Base-by-base conservation (phyloP, 1,284 basidiomycete genomes). In the Puccinia coronata region DNA sequence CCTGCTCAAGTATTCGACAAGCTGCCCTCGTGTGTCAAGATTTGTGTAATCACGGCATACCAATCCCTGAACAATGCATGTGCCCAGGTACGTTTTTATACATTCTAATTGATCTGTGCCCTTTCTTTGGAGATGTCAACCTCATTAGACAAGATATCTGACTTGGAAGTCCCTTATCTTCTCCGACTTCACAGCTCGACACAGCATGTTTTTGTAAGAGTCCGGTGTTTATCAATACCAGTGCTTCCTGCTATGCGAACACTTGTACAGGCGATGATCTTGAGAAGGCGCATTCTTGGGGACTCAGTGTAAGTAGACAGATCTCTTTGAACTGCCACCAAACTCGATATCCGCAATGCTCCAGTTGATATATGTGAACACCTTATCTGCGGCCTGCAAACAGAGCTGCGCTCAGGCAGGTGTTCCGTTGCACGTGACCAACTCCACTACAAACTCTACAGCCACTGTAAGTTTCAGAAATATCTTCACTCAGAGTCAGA, bases 191-290 rank as follows among this genome's bases (percentile, higher is more conserved):
- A 59, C 34, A 75, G 73, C 61, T 39, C 73, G 55, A 75, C 28
- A 39, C 59, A 39, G 57, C 73, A 28, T 75, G 73, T 31, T 47
- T 75, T 49, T 75, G 73, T 31, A 75, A 63, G 59, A 75, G 34
- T 28, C 9, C 20, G 3, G 59, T 57, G 20, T 75, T 75, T 31
- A 25, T 59, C 11, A 28, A 55, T 0, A 34, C 55, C 28, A 59
- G 55, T 47, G 28, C 12, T 14, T 11, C 36, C 8, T 75, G 73
- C 59, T 75, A 75, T 39, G 9, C 36, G 34, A 75, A 16, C 43
- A 39, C 36, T 31, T 75, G 73, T 18, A 28, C 57, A 31, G 43
- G 31, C 2, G 39, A 39, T 61, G 73, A 75, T 63, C 6, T 31
- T 12, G n/a, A 34, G 14, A 47, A 1, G 14, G 73, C 73, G 39